Base-by-base conservation (phyloP, 2,329 filamentous ascomycete genomes). In the Paracoccidioides lutzii region DNA sequence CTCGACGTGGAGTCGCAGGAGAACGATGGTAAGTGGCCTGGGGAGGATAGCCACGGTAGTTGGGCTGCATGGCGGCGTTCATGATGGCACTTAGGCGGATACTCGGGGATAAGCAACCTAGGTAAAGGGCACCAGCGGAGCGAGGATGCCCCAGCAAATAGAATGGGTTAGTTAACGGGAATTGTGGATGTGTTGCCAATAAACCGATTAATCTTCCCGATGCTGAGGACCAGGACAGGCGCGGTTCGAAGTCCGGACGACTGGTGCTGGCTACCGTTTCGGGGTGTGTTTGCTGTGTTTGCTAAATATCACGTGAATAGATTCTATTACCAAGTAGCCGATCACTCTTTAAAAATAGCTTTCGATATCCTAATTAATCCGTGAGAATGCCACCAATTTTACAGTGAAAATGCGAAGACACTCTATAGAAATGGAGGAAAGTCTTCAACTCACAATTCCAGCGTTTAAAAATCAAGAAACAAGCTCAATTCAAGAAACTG, bases 1-100 rank as follows among this genome's bases (percentile, higher is more conserved):
- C 67, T 60, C 71, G 69, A 68, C 71, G 71, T 61, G 71, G 65
- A 58, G 71, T 67, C 61, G 69, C 69, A 64, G 71, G 71, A 60
- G 70, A 71, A 52, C 70, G 70, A 61, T 73, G 70, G 15, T 44
- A 41, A 52, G 65, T 63, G 60, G 65, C 63, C 57, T 66, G 68
- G 55, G 57, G 59, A 55, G 71, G 68, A 57, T 70, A 73, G 55
- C 68, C 69, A 65, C 71, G 71, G 60, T 71, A 74, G 64, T 68
- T 70, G 55, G 70, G 69, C 61, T 71, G 71, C 65, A 74, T 70
- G 58, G 68, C 66, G 60, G 69, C 65, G 60, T 72, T 71, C 59
- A 61, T 61, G 28, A 28, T n/a, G 10, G 22, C 14, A 15, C 15
- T 37, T 37, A 35, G 32, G 4, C 32, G 14, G 5, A 8, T 49